phyloP scores from a whole-genome alignment of 2,329 filamentous ascomycete genomes.

The Colletotrichum gloeosporioides region DNA sequence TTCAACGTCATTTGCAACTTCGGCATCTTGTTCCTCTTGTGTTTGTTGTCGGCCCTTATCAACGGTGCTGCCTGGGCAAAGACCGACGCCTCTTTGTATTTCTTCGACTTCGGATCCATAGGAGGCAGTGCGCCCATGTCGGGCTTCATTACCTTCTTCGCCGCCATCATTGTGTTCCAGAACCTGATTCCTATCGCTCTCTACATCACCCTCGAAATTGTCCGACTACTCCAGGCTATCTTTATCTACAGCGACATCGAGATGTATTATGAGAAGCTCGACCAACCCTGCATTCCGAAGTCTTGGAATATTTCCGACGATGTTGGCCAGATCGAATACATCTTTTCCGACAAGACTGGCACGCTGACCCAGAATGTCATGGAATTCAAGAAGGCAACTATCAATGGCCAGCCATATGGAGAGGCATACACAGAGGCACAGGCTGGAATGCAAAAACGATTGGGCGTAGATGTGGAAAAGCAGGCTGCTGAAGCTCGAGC shows the following conservation, averaged over 20 bases:
- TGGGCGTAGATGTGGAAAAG: slow-evolving; percentile 85
- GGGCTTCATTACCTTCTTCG: slow-evolving; percentile 97
- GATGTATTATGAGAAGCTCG: slow-evolving; percentile 97
- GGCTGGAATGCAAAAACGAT: slow-evolving; percentile 91
- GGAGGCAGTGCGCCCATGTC: slow-evolving; percentile 77
- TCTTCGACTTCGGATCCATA: slow-evolving; percentile 86
- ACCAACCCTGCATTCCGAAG: slow-evolving; percentile 95
- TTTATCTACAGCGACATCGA: slow-evolving; percentile 96
- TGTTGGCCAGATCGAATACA: slow-evolving; percentile 97
- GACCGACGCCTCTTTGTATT: slow-evolving; percentile 74
- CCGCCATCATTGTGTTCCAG: slow-evolving; percentile 92
- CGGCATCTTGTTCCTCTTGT: slow-evolving; percentile 86
- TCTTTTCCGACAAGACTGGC: slow-evolving; percentile 95
- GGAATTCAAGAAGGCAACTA: slow-evolving; percentile 99
- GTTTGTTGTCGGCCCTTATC: slow-evolving; percentile 82
- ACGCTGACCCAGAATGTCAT: slow-evolving; percentile 92
- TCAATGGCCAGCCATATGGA: slow-evolving; percentile 95
- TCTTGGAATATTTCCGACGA: slow-evolving; percentile 99
- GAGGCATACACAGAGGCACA: slow-evolving; percentile 98
- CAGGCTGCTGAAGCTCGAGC: slow-evolving; percentile 74
- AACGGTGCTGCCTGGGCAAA: slow-evolving; percentile 84
- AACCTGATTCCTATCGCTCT: slow-evolving; percentile 98
- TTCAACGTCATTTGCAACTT: slow-evolving; percentile 99
- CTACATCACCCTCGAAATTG: slow-evolving; percentile 96
- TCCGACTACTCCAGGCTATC: slow-evolving; percentile 88